Base-by-base conservation (phyloP, 2,329 filamentous ascomycete species). In the Scortechinia acanthostroma region DNA sequence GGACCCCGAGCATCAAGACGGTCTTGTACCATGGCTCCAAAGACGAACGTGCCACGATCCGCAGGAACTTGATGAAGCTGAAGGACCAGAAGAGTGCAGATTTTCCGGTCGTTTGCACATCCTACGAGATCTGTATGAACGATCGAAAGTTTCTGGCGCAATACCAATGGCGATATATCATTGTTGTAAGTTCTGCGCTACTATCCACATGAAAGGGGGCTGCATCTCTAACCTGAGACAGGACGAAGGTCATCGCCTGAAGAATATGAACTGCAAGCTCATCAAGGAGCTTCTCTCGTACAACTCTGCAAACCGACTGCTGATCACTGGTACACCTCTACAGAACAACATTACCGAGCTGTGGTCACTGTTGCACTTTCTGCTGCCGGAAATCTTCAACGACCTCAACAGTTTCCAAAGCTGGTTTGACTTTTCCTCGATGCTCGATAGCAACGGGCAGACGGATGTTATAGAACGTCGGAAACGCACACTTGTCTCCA, bases 121-220 rank as follows among this genome's bases (percentile, higher is more conserved):
- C 86, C 30, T 97, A 97, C 55, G 93, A 98, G 59, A 96, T 98
- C 58, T 91, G 94, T 45, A 83, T 98, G 65, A 84, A 89, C 54
- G 93, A 98, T 58, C 81, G 87, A 28, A 86, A 89, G 44, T 83
- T 83, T 25, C 68, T 98, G 4, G 81, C 82, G 0, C 84, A 86
- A 47, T 91, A 95, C 46, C 85, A 90, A 25, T 98, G 93, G 93
- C 89, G 94, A 45, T 96, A 95, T 54, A 96, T 98, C 56, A 93
- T 98, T 52, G 95, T 98, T 49, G 35, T 40, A 40, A 6, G 35
- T 40, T 6, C 20, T 40, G 13, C 17, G 10, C 25, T 30, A 40
- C 35, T 10, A 19, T 10, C 20, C 35, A 19, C 10, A 17, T 40
- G 10, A 30, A 30, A 10, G 10, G 25, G 25, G 10, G 25, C 10